Percentiles rank a stretch among this genome's conserved stretches.
These are phyloP conservation scores for Arabis alpina DNA, from an alignment of 345 rosid species.

Conservation along the genomic window DNA sequence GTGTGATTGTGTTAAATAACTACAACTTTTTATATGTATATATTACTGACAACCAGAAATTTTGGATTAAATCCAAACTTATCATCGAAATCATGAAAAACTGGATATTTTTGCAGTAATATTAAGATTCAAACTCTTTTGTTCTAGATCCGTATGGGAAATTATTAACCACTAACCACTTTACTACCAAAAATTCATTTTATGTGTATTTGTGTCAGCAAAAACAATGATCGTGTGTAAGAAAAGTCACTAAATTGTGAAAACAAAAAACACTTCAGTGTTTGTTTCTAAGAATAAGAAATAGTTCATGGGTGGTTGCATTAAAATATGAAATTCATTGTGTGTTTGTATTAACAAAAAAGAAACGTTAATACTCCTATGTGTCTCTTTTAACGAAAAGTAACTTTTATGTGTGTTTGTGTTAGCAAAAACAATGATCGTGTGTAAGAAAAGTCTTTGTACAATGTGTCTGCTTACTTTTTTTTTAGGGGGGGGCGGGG, in stretches of 20 bases:
- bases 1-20: background rate
- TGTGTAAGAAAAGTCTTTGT: conserved; percentile 22
- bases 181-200: background rate
- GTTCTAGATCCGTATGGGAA: background rate
- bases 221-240: too few species aligned
- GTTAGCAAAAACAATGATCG: conserved; percentile 24
- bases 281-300: background rate
- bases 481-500: background rate
- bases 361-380: background rate
- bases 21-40: background rate
- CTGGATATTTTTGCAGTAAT: too few species aligned
- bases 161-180: background rate
- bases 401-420: conserved; percentile 26
- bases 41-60: background rate
- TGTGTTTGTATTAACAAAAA: conserved; percentile 1
- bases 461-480: conserved; percentile 29
- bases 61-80: background rate
- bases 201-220: background rate
- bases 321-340: background rate
- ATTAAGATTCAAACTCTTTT: background rate
- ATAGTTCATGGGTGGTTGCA: background rate
- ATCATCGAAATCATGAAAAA: background rate
- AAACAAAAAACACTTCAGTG: background rate
- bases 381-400: conserved; percentile 10
- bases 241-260: too few species aligned